Evolutionary conservation across 768 basidiomycete species (phyloP).

Genomic region (Auricularia auricula-judae): DNA sequence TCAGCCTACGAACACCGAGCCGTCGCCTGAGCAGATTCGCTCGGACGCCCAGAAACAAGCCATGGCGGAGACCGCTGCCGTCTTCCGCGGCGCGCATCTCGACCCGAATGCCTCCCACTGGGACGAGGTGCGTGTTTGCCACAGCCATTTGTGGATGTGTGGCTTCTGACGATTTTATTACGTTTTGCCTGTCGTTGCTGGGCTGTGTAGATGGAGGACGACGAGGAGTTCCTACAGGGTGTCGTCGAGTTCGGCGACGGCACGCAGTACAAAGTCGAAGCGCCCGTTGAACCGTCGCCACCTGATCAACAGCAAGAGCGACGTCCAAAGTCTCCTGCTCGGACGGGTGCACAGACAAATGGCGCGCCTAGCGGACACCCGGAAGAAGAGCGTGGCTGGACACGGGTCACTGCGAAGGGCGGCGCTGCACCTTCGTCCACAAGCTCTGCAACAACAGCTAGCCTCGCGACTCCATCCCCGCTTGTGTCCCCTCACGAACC

Average conservation of each 20-base stretch:
- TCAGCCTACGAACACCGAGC: constrained; percentile 37
- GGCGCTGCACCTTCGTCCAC: constrained; percentile 20
- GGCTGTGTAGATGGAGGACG: constrained; percentile 66
- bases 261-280: constrained; percentile 75
- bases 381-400: background rate
- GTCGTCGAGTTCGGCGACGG: constrained; percentile 97
- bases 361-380: constrained; percentile 9
- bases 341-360: constrained; percentile 5
- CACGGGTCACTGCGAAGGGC: background rate
- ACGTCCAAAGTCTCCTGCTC: constrained; percentile 9
- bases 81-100: constrained; percentile 88
- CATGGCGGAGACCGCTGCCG: constrained; percentile 74
- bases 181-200: background rate
- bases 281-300: constrained; percentile 13
- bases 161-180: background rate
- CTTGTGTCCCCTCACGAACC: constrained; percentile 23
- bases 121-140: constrained; percentile 69
- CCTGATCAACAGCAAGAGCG: constrained; percentile 6
- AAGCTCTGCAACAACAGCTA: constrained; percentile 31
- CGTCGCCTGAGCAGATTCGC: constrained; percentile 25
- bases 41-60: constrained; percentile 44
- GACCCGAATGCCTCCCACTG: constrained; percentile 93
- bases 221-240: constrained; percentile 78
- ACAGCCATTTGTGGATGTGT: background rate
- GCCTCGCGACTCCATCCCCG: constrained; percentile 20